phyloP scores from a whole-genome alignment of 257 asterid genomes.

The Fraxinus quadrangulata region DNA sequence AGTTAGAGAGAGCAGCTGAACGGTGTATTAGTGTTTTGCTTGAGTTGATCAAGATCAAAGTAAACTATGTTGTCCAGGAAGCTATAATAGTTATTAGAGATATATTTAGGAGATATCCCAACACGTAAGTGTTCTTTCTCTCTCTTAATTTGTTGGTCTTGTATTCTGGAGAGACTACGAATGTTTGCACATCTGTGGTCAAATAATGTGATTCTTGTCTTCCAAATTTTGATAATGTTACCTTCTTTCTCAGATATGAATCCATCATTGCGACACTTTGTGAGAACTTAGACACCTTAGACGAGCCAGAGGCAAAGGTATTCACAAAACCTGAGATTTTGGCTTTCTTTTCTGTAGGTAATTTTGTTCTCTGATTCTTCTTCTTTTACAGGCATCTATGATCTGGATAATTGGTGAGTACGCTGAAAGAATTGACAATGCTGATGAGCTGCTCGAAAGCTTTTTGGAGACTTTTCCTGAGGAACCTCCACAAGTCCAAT shows the following conservation, averaged over 20 bases:
- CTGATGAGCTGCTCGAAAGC: slow-evolving; percentile 99
- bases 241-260: slow-evolving; percentile 63
- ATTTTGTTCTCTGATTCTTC: slow-evolving; percentile 17
- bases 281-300: slow-evolving; percentile 96
- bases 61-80: slow-evolving; percentile 98
- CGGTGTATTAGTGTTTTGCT: slow-evolving; percentile 98
- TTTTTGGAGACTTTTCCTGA: slow-evolving; percentile 96
- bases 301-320: slow-evolving; percentile 99
- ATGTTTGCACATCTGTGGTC: background rate
- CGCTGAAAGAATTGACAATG: slow-evolving; percentile 99
- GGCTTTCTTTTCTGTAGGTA: slow-evolving; percentile 14
- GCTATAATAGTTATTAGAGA: slow-evolving; percentile 98
- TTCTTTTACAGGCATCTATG: slow-evolving; percentile 86
- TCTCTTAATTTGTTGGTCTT: background rate
- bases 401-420: slow-evolving; percentile 99
- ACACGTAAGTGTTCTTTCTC: slow-evolving; percentile 59
- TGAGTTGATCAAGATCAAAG: slow-evolving; percentile 99
- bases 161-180: background rate
- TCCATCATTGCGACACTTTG: slow-evolving; percentile 98
- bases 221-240: slow-evolving; percentile 11
- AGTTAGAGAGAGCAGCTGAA: slow-evolving; percentile 99
- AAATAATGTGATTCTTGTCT: slow-evolving; percentile 12
- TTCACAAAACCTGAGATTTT: slow-evolving; percentile 5
- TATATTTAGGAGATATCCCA: slow-evolving; percentile 97
- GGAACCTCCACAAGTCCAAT: slow-evolving; percentile 97